Percentiles rank a stretch among this genome's conserved stretches.
Conservation (phyloP, 768 basidiomycete genomes). For the Calocybe indica region DNA sequence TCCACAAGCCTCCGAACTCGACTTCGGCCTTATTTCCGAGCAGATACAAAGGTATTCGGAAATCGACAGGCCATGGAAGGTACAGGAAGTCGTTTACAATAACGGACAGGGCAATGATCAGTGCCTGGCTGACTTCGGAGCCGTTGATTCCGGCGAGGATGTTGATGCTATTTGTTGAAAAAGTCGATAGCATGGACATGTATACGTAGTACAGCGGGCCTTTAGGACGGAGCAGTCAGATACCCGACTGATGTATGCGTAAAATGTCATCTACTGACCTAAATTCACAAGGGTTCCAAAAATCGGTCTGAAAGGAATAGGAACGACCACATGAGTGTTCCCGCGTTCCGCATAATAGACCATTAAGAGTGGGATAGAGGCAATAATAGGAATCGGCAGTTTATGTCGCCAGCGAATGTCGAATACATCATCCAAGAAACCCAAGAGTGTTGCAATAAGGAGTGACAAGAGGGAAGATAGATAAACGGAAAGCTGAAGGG, state of each 20-base stretch:
- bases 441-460: conserved; percentile 87
- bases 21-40: conserved; percentile 61
- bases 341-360: conserved; percentile 96
- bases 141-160: conserved; percentile 98
- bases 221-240: conserved; percentile 21
- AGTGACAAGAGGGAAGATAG: conserved; percentile 90
- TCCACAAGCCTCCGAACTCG: conserved; percentile 75
- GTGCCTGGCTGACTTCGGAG: conserved; percentile 88
- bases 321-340: conserved; percentile 90
- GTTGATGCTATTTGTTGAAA: conserved; percentile 97
- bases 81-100: conserved; percentile 90
- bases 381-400: conserved; percentile 93
- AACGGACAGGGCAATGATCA: conserved; percentile 88
- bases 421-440: conserved; percentile 95
- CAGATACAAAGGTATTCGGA: conserved; percentile 66
- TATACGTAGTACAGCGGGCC: conserved; percentile 95
- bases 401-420: conserved; percentile 99
- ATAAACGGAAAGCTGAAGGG: conserved; percentile 75
- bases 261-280: conserved; percentile 41
- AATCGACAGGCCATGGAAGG: conserved; percentile 81
- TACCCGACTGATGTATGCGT: not conserved
- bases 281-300: conserved; percentile 82
- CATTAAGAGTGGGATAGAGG: conserved; percentile 89
- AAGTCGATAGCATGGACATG: conserved; percentile 94
- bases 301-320: conserved; percentile 68